Base-by-base conservation (phyloP, 2,329 filamentous ascomycete genomes). In the Verruconis gallopava region DNA sequence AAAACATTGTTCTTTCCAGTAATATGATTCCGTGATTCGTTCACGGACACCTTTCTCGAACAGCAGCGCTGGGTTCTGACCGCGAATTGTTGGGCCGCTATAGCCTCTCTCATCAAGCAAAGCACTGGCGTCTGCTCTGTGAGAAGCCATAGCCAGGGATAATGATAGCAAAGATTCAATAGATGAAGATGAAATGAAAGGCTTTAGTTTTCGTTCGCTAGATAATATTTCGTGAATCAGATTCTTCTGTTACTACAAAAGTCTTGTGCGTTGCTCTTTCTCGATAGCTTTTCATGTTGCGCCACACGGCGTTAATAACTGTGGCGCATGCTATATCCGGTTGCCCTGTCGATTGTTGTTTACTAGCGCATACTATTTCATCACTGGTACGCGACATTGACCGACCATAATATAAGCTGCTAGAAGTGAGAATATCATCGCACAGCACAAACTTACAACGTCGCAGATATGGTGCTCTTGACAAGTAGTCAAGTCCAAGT, bases 1-100 rank as follows among this genome's bases (percentile, higher is more conserved):
- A 63, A 96, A 98, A 60, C 91, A 95, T 66, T 95, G 88, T 64
- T 96, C 91, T 63, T 95, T 95, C 82, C 86, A 98, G 68, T 94
- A 98, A 65, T 94, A 93, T 41, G 79, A 85, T 56, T 94, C 86
- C 51, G 88, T 78, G 61, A 98, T 95, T 57, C 91, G 86, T 64
- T 98, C 91, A 56, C 84, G 83, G 50, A 95, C 85, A 32, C 86
- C 82, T 61, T 93, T 94, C 62, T 96, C 89, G 72, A 96, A 83
- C 46, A 96, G 83, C 3, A 83, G 88, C n/a, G 86, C 84, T 1
- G 89, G 89, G 65, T 95, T 95, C 55, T 93, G 81, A 46, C 86
- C 86, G 58, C 89, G 86, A 48, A 91, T 79, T 17, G 93, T 74
- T 25, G 77, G 64, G 36, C 79, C 83, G 11, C 67, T 70, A 57